Evolutionary conservation across 768 basidiomycete genomes (phyloP).

Genomic region (Mycena haematopus): DNA sequence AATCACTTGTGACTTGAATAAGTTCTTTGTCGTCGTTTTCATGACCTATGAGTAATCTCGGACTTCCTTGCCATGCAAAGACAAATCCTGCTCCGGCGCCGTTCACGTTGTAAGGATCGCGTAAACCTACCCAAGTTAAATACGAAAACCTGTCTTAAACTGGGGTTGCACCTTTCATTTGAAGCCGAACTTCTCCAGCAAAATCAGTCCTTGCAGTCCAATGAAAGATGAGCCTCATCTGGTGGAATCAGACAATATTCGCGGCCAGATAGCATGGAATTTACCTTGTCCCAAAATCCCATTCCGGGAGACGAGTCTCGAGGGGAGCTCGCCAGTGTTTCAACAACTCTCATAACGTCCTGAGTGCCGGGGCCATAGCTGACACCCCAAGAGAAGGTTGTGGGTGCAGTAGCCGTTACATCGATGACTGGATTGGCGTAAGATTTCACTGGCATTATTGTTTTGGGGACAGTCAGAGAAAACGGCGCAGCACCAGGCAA

Average conservation of each 20-base stretch:
- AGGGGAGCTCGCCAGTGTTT: slow-evolving; percentile 78
- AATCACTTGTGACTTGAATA: slow-evolving; percentile 81
- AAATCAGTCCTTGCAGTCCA: slow-evolving; percentile 79
- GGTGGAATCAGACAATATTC: slow-evolving; percentile 8
- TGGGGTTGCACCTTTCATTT: slow-evolving; percentile 77
- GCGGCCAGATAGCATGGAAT: slow-evolving; percentile 23
- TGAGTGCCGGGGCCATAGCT: slow-evolving; percentile 88
- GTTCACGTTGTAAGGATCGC: slow-evolving; percentile 76
- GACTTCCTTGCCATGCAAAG: slow-evolving; percentile 81
- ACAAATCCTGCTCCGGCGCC: slow-evolving; percentile 87
- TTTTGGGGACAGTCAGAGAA: slow-evolving; percentile 77
- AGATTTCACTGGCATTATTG: slow-evolving; percentile 94
- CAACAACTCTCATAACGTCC: slow-evolving; percentile 84
- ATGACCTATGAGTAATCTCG: slow-evolving; percentile 72
- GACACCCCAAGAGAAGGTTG: slow-evolving; percentile 87
- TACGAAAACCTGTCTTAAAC: slow-evolving; percentile 2
- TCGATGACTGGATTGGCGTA: slow-evolving; percentile 80
- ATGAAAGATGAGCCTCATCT: slow-evolving; percentile 83
- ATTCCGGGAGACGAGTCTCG: slow-evolving; percentile 82
- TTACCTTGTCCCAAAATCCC: slow-evolving; percentile 96
- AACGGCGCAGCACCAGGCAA: slow-evolving; percentile 59
- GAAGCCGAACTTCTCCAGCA: slow-evolving; percentile 71
- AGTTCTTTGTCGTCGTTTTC: slow-evolving; percentile 77
- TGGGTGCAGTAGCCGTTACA: slow-evolving; percentile 67
- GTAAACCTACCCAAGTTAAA: slow-evolving; percentile 60